These are phyloP conservation scores for Chalciporus chontae DNA, from an alignment of 768 basidiomycete genomes.

Conservation along the genomic window DNA sequence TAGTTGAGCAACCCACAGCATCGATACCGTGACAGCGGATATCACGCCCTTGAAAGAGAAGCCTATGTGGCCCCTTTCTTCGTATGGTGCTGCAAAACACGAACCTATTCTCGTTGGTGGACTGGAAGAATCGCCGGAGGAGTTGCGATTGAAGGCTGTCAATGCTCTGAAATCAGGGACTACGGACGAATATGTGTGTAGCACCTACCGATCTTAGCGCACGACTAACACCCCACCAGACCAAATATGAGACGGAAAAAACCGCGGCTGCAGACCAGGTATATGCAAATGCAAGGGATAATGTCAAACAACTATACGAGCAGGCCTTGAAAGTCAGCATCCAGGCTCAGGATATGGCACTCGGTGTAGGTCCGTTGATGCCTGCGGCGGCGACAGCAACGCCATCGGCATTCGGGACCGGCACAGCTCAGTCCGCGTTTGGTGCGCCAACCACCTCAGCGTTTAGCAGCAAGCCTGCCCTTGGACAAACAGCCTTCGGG, in stretches of 20 bases:
- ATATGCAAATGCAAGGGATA: constrained; percentile 46
- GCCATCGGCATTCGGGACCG: constrained; percentile 39
- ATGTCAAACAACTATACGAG: constrained; percentile 47
- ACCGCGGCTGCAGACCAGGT: constrained; percentile 51
- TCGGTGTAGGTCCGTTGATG: constrained; percentile 9
- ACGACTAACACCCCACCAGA: constrained; percentile 27
- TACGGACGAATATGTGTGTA: constrained; percentile 64
- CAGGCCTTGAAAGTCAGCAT: constrained; percentile 47
- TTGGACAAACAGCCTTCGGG: constrained; percentile 42
- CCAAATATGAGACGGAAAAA: constrained; percentile 56
- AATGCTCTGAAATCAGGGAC: constrained; percentile 53
- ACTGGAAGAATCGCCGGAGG: constrained; percentile 75
- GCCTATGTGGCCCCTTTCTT: constrained; percentile 77
- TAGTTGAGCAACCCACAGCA: constrained; percentile 34
- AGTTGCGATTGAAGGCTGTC: constrained; percentile 65
- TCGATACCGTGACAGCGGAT: constrained; percentile 62
- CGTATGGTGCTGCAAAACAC: constrained; percentile 72
- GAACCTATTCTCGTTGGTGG: constrained; percentile 64
- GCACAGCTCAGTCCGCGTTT: constrained; percentile 30
- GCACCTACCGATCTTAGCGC: neutral
- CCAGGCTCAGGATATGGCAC: constrained; percentile 11
- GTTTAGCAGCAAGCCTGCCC: constrained; percentile 25
- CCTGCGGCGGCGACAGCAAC: constrained; percentile 27
- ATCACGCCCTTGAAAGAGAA: constrained; percentile 58
- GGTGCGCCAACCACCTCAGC: constrained; percentile 24